Percentiles rank a stretch among this genome's conserved stretches.
phyloP scores from a whole-genome alignment of 2,329 filamentous ascomycete species.

The Clarireedia paspali region DNA sequence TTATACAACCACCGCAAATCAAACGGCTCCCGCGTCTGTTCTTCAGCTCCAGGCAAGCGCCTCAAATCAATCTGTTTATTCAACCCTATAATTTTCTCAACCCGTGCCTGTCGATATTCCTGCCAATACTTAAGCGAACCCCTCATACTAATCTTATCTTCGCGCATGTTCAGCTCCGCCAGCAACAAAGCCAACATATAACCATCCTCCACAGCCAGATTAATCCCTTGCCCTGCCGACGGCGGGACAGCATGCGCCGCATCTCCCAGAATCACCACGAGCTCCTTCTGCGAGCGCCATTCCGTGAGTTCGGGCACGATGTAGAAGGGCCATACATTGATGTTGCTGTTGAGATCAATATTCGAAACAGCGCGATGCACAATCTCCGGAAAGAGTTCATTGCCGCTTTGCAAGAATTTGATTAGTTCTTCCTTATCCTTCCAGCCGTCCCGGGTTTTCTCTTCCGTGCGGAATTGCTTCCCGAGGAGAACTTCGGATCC shows the following conservation, averaged over 20 bases:
- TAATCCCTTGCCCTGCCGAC: constrained; percentile 39
- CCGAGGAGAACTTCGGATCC: constrained; percentile 43
- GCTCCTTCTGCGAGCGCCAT: constrained; percentile 32
- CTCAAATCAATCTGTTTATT: constrained; percentile 36
- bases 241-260: constrained; percentile 43
- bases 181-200: constrained; percentile 37
- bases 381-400: constrained; percentile 30
- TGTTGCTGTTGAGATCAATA: constrained; percentile 26
- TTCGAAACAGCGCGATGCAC: constrained; percentile 33
- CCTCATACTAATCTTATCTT: constrained; percentile 18
- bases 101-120: constrained; percentile 37
- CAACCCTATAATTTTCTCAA: constrained; percentile 40
- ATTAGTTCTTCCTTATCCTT: constrained; percentile 35
- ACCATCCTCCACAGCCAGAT: constrained; percentile 43
- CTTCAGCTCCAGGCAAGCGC: constrained; percentile 6
- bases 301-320: constrained; percentile 35
- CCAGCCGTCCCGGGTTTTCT: constrained; percentile 37
- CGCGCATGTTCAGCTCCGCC: constrained; percentile 30
- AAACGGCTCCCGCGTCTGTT: constrained; percentile 38
- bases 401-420: constrained; percentile 30
- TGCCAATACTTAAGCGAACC: constrained; percentile 39
- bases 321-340: constrained; percentile 40
- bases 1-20: constrained; percentile 14
- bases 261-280: constrained; percentile 40
- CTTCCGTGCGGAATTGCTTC: constrained; percentile 34